These are phyloP conservation scores for Termitomyces eurrhizus DNA, from an alignment of 768 basidiomycete species.

Conservation along the genomic window DNA sequence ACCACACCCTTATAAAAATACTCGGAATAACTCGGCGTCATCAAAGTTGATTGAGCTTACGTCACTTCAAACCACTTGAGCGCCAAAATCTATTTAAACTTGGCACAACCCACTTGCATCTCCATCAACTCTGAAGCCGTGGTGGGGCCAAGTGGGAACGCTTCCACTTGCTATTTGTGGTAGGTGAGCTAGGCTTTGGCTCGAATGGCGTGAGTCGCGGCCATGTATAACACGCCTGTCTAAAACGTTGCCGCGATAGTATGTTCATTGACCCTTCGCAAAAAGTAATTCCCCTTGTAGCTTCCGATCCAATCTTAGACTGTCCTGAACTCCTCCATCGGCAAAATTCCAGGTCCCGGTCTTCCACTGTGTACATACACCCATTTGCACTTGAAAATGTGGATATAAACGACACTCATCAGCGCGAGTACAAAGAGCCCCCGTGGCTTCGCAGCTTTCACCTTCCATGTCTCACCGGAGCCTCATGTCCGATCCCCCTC, in stretches of 20 bases:
- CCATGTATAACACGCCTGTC: background rate
- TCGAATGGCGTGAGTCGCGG: slow-evolving; percentile 4
- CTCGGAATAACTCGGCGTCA: slow-evolving; percentile 17
- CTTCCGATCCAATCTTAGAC: slow-evolving; percentile 17
- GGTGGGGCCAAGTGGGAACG: slow-evolving; percentile 9
- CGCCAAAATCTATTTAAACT: slow-evolving; percentile 10
- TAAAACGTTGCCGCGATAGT: background rate
- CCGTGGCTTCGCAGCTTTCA: slow-evolving; percentile 1
- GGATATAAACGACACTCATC: slow-evolving; percentile 14
- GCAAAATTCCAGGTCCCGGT: slow-evolving; percentile 11
- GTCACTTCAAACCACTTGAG: slow-evolving; percentile 11
- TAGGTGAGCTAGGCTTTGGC: slow-evolving; percentile 9
- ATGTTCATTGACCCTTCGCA: background rate
- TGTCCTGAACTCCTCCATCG: background rate
- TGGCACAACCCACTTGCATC: slow-evolving; percentile 12
- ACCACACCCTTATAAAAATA: slow-evolving; percentile 16
- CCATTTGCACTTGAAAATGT: slow-evolving; percentile 12
- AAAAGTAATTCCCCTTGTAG: slow-evolving; percentile 17
- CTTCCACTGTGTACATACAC: slow-evolving; percentile 10
- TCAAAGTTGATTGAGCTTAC: slow-evolving; percentile 1
- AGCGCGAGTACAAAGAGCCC: slow-evolving; percentile 9
- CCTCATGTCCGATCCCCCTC: slow-evolving; percentile 10
- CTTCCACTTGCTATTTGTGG: slow-evolving; percentile 11
- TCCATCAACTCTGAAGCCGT: slow-evolving; percentile 19
- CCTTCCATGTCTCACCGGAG: slow-evolving; percentile 12